These are phyloP conservation scores for Entomophthora muscae DNA, from an alignment of 371 early-diverging fungal species.

Conservation along the genomic window DNA sequence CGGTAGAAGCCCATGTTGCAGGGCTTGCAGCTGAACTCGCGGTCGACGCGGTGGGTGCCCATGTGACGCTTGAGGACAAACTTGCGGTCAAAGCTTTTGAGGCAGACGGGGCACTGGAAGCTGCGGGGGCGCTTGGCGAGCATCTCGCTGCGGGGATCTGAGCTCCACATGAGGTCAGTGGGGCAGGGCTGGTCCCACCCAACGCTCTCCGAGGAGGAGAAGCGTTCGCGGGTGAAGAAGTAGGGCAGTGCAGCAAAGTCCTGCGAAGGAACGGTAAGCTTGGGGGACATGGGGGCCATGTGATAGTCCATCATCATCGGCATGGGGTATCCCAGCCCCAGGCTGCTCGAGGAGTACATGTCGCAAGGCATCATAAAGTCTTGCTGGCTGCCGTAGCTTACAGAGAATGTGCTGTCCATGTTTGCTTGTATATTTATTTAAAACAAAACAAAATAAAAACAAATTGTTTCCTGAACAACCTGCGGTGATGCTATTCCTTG, in stretches of 20 bases:
- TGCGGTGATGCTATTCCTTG: too few species aligned
- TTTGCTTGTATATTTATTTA: too few species aligned
- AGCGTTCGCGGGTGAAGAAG: not conserved
- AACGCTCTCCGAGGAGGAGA: not conserved
- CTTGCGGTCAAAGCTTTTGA: not conserved
- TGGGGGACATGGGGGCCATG: not conserved
- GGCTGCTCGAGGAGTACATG: not conserved
- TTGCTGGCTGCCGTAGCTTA: not conserved
- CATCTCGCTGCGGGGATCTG: not conserved
- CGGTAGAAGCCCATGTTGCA: constrained; percentile 5
- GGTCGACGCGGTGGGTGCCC: not conserved
- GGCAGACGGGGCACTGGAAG: not conserved
- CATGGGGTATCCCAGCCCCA: not conserved
- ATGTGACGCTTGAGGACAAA: not conserved
- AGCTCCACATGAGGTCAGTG: not conserved
- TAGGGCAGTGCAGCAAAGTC: not conserved
- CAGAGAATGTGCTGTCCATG: not conserved
- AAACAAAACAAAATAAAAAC: not conserved
- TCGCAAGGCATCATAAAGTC: not conserved
- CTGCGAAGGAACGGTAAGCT: not conserved
- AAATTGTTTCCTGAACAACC: not conserved
- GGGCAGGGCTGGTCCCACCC: not conserved
- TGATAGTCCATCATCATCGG: not conserved
- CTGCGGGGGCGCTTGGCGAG: not conserved
- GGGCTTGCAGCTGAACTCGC: not conserved